Conservation (phyloP, 2,329 filamentous ascomycete species). For the Penicillium sp. region DNA sequence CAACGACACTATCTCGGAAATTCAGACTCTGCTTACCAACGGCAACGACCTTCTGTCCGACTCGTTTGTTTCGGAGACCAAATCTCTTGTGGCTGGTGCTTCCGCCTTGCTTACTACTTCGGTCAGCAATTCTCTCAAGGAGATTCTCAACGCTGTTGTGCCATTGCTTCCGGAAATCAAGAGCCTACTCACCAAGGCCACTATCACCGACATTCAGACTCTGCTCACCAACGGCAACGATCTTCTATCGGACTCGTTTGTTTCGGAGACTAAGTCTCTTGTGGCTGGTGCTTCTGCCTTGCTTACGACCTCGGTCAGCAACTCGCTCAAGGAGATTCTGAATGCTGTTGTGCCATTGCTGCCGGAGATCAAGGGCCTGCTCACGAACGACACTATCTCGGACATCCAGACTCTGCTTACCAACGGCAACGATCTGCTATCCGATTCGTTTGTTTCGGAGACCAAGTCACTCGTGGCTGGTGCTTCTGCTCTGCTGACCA, state of each 20-base stretch:
- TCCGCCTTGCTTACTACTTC: constrained; percentile 20
- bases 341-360: constrained; percentile 15
- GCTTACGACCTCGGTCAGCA: constrained; percentile 18
- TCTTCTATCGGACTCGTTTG: constrained; percentile 21
- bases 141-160: constrained; percentile 16
- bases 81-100: constrained; percentile 18
- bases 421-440: constrained; percentile 19
- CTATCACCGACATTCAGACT: constrained; percentile 14
- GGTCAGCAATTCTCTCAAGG: constrained; percentile 15
- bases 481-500: constrained; percentile 21
- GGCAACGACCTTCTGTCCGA: constrained; percentile 17
- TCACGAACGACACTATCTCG: constrained; percentile 15
- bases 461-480: constrained; percentile 19
- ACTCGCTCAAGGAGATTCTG: constrained; percentile 21
- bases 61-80: constrained; percentile 22
- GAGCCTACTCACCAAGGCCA: constrained; percentile 15
- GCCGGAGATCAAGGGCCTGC: constrained; percentile 18
- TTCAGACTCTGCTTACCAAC: constrained; percentile 12
- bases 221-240: constrained; percentile 22
- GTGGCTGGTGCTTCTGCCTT: constrained; percentile 19
- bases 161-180: constrained; percentile 22
- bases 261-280: constrained; percentile 19
- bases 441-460: constrained; percentile 20
- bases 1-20: constrained; percentile 12
- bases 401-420: constrained; percentile 12